Base-by-base conservation (phyloP, 1,139 yeast genomes). In the Protomyces gravidus region DNA sequence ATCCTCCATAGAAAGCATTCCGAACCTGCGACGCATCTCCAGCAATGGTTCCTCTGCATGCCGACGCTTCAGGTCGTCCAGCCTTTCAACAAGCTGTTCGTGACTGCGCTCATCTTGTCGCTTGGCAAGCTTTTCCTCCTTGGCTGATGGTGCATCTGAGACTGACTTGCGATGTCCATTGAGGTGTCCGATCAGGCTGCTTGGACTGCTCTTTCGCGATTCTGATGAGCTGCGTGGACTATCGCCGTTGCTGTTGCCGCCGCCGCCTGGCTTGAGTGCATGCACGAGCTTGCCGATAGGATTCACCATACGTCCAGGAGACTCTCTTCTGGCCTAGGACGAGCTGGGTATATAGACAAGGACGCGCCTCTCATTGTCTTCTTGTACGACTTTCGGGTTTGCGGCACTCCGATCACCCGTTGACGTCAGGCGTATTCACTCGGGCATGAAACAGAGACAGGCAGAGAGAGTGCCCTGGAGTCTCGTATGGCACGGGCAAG, bases 11-110 rank as follows among this genome's bases (percentile, higher is more conserved):
- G 45, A 5, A 2, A 48, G 52, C 40, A 36, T 21, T 1, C 52
- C 52, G 27, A 30, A 48, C 27, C 17, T 19, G 23, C 30, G 21
- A 15, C 52, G 52, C 52, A 48, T 30, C 25, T 7, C 27, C 7
- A 6, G 19, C 5, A 17, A 19, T 5, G 40, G 40, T n/a, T 48
- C 52, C 17, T 42, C 52, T 7, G 19, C 28, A 21, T 21, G 33
- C 13, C 52, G 52, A 17, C 19, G 21, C 7, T 11, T 11, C 7
- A 36, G 21, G 9, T 36, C 42, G 9, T 17, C 21, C 42, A 36
- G 9, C 21, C 42, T 19, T 9, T 21, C 42, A 11, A n/a, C 19
- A 11, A 36, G 23, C 19, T n/a, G 17, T n/a, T 36, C 42, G 17
- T 36, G 17, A 4, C 42, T 36, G 42, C 42, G 42, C 42, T 36